Evolutionary conservation across 163 green algal species (phyloP).

Genomic region (Coccomyxa subellipsoidea): DNA sequence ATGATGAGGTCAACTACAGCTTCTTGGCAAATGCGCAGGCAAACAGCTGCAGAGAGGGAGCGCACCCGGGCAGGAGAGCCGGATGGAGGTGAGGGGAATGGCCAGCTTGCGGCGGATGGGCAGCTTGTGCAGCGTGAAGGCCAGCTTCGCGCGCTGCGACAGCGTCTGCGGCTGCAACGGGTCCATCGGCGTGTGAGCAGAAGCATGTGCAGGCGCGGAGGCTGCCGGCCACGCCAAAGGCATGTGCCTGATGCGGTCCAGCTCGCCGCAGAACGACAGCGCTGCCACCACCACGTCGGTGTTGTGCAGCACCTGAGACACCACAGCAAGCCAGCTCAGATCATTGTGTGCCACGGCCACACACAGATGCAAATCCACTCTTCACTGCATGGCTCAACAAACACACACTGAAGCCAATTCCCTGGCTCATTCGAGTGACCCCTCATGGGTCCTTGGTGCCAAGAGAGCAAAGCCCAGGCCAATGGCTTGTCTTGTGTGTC

Average conservation of each 20-base stretch:
- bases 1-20: too few species aligned
- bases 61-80: conserved; percentile 30
- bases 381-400: too few species aligned
- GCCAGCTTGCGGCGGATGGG: conserved; percentile 19
- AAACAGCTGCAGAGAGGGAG: neutral
- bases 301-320: conserved; percentile 25
- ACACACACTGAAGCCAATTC: too few species aligned
- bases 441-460: too few species aligned
- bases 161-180: conserved; percentile 17
- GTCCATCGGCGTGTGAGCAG: neutral
- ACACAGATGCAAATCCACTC: too few species aligned
- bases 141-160: conserved; percentile 25
- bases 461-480: too few species aligned
- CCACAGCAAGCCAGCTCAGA: too few species aligned
- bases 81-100: conserved; percentile 7
- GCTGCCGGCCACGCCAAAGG: neutral
- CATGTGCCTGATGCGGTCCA: conserved; percentile 7
- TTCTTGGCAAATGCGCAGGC: too few species aligned
- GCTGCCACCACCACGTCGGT: conserved; percentile 21
- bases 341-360: too few species aligned
- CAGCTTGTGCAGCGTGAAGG: conserved; percentile 29
- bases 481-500: too few species aligned
- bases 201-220: neutral
- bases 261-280: conserved; percentile 19
- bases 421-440: too few species aligned